Base-by-base conservation (phyloP, 139 green algal genomes). In the Chlorella sp. region DNA sequence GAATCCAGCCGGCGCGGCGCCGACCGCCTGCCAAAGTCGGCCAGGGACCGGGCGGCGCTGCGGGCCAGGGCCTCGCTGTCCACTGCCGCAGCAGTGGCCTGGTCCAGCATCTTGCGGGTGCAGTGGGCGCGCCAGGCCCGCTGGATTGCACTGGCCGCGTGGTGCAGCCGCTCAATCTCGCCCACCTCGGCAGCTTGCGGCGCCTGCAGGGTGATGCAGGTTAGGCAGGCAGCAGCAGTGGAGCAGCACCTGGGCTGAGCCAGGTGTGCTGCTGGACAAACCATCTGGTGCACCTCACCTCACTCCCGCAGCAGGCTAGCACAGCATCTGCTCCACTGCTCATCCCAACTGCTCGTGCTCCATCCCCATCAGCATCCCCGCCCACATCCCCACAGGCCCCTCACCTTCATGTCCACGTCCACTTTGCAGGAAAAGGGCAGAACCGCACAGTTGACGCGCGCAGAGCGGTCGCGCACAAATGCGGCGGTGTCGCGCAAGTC, bases 401-500 rank as follows among this genome's bases (percentile, higher is more conserved):
- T 51, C 41, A 87, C 84, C 82, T 86, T 88, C 64, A 88, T 82
- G 73, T 55, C 51, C 23, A 84, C 30, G 30, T 87, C 76, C 25
- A 83, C 16, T 34, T 68, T 74, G 25, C 47, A 47, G 62, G 65
- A 81, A 63, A 93, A 74, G 34, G 94, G 94, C 76, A 95, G 93
- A 84, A 97, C 88, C 68, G 93, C 90, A 81, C 91, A 94, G 67
- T 92, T 94, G 7, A 96, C 90, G 6, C 87, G 65, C 28, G 90
- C 89, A 23, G n/a, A 57, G 3, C 86, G 81, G 75, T 96, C 88
- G 9, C 94, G 88, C 65, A 96, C 86, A 82, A 96, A 96, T n/a
- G 90, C 92, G 6, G 94, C 91, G 11, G 93, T 57, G 68, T 96
- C 93, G 34, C 89, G 90, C 69, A 97, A 36, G 73, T 97, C 94